Evolutionary conservation across 768 basidiomycete species (phyloP).

Genomic region (Lentinula detonsa): DNA sequence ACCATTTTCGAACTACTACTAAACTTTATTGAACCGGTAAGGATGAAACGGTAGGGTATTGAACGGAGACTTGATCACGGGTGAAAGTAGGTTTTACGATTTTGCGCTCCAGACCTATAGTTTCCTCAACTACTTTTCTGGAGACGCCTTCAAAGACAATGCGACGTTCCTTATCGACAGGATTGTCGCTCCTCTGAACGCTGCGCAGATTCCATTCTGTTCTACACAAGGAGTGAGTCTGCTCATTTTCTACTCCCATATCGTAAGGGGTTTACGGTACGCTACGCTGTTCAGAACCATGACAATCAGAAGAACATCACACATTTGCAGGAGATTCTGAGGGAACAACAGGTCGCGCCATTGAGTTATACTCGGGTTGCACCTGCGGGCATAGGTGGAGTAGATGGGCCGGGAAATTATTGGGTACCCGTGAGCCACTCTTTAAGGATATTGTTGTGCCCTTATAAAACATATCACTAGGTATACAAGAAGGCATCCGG

Average conservation of each 20-base stretch:
- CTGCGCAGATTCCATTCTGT: constrained; percentile 55
- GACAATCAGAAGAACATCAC: constrained; percentile 72
- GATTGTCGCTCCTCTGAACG: constrained; percentile 56
- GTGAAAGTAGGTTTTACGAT: constrained; percentile 40
- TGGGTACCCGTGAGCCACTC: constrained; percentile 57
- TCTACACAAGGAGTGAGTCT: constrained; percentile 60
- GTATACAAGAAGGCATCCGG: constrained; percentile 31
- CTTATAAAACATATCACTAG: constrained; percentile 14
- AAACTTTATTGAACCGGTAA: not conserved
- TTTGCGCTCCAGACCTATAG: constrained; percentile 7
- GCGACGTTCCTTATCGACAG: constrained; percentile 60
- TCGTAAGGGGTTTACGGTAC: not conserved
- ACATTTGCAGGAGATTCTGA: constrained; percentile 58
- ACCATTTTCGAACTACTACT: not conserved
- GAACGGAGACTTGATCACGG: constrained; percentile 72
- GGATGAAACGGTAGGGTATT: constrained; percentile 39
- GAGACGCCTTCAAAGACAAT: constrained; percentile 64
- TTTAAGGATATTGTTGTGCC: not conserved
- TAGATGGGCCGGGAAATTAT: constrained; percentile 62
- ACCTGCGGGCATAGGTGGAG: constrained; percentile 57
- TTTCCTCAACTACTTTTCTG: not conserved
- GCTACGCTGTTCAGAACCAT: constrained; percentile 47
- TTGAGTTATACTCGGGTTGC: constrained; percentile 59
- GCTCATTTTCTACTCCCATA: not conserved
- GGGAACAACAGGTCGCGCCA: constrained; percentile 50